phyloP scores from a whole-genome alignment of 257 asterid genomes.

The Solanum sejunctum region DNA sequence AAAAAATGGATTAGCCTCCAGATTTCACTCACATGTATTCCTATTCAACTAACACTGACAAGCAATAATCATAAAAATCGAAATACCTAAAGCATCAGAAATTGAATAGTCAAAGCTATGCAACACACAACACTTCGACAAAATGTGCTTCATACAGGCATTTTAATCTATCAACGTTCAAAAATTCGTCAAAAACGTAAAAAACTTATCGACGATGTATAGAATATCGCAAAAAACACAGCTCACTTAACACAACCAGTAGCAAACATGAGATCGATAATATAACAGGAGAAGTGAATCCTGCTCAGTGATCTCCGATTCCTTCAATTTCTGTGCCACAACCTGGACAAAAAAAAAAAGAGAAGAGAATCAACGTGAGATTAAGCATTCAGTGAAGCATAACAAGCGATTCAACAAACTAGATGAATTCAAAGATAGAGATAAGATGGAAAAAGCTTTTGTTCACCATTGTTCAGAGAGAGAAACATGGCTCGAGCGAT shows the following conservation, averaged over 20 bases:
- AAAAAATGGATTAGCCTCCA: not conserved
- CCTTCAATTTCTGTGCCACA: conserved; percentile 76
- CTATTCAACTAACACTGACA: not conserved
- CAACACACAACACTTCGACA: not conserved
- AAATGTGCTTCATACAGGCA: not conserved
- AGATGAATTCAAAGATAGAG: not conserved
- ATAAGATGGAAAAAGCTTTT: no score
- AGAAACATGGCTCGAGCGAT: not conserved
- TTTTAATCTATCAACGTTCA: not conserved
- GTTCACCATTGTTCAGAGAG: not conserved
- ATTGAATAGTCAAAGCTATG: not conserved
- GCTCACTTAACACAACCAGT: not conserved
- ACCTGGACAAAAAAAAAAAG: conserved; percentile 23
- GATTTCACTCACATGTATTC: not conserved
- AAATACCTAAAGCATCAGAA: not conserved
- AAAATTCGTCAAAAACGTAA: not conserved
- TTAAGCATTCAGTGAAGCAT: not conserved
- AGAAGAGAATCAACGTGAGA: not conserved
- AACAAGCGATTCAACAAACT: not conserved
- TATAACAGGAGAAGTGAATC: conserved; percentile 81
- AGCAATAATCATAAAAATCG: not conserved
- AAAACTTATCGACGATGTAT: not conserved
- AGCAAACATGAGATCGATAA: not conserved
- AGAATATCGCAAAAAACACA: not conserved
- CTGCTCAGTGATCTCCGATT: conserved; percentile 88